Percentiles rank a stretch among this genome's conserved stretches.
phyloP scores from a whole-genome alignment of 2,329 filamentous ascomycete genomes.

The Xylaria sp. region DNA sequence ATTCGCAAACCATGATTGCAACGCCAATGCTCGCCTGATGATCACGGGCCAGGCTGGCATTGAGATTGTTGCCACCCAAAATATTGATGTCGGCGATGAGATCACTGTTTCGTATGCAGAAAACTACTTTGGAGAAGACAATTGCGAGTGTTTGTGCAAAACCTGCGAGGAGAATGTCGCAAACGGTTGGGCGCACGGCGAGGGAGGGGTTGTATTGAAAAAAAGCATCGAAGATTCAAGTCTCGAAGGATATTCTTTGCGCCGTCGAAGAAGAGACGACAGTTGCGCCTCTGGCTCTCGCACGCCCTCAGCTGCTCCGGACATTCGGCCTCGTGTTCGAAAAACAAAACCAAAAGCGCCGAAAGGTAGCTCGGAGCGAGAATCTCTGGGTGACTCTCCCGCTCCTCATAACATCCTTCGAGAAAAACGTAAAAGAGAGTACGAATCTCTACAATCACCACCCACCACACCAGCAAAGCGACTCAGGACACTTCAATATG shows the following conservation, averaged over 20 bases:
- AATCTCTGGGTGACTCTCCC: constrained; percentile 53
- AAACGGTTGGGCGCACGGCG: constrained; percentile 83
- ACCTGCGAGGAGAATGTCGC: constrained; percentile 80
- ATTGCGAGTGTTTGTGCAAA: constrained; percentile 92
- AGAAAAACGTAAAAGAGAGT: constrained; percentile 58
- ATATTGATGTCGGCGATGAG: constrained; percentile 89
- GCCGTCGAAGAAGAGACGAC: constrained; percentile 64
- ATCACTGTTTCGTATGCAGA: constrained; percentile 97
- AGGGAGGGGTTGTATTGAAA: constrained; percentile 57
- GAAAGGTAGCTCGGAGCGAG: constrained; percentile 50
- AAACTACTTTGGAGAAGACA: constrained; percentile 94
- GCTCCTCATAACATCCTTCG: constrained; percentile 44
- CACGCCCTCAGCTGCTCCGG: constrained; percentile 67
- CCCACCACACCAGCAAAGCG: constrained; percentile 67
- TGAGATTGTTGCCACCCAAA: constrained; percentile 84
- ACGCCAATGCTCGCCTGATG: constrained; percentile 87
- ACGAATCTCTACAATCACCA: constrained; percentile 62
- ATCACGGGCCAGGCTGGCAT: constrained; percentile 88
- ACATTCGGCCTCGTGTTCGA: constrained; percentile 63
- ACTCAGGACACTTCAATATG: constrained; percentile 54
- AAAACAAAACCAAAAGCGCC: constrained; percentile 55
- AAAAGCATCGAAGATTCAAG: constrained; percentile 65
- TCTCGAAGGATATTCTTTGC: constrained; percentile 65
- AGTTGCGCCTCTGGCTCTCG: constrained; percentile 63
- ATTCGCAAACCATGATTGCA: constrained; percentile 97